Evolutionary conservation across 768 basidiomycete species (phyloP), one percentile per base, ranked within the genome.

Genomic region (Baorangia bicolor): DNA sequence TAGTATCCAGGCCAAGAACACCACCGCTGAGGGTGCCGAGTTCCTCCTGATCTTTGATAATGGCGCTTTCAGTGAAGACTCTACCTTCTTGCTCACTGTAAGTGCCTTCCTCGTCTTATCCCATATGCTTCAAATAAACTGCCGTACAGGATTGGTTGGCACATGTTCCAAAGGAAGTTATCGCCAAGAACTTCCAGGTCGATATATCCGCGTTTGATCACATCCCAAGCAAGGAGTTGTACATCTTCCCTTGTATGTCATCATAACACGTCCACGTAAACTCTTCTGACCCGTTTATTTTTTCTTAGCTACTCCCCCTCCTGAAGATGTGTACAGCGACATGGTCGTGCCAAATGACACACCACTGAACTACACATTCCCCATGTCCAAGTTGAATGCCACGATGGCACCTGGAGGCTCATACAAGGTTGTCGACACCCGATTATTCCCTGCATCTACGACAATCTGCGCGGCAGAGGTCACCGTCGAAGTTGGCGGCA

Each of bases 161-260:
- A 4, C 87, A 88, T 60, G 75, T 82, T 16, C 83, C 84, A 11
- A 74, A 78, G 58, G 76, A 78, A 42, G 81, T 84, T 0, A 69
- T 87, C 3, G 83, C 84, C 16, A 86, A 86, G 72, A 88, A 87
- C 67, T 87, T 88, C 65, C 77, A 79, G 35, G 64, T 75, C 7
- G 63, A 69, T 45, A 73, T 74, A 4, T 69, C 79, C 35, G 73
- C 77, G 4, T 85, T 85, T 53, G 75, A 84, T 54, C 74, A 81
- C 42, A 80, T 87, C 33, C 84, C 85, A 2, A 68, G 75, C 41
- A 59, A 68, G 4, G 78, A 83, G 59, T 68, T 86, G 20, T 86
- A 86, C 63, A 86, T 86, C 44, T 79, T 81, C 64, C 77, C 78
- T 47, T 51, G 76, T 77, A 61, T 20, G 72, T 60, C 4, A 16